These are phyloP conservation scores for Auricularia auricula-judae DNA, from an alignment of 768 basidiomycete genomes.

Conservation along the genomic window DNA sequence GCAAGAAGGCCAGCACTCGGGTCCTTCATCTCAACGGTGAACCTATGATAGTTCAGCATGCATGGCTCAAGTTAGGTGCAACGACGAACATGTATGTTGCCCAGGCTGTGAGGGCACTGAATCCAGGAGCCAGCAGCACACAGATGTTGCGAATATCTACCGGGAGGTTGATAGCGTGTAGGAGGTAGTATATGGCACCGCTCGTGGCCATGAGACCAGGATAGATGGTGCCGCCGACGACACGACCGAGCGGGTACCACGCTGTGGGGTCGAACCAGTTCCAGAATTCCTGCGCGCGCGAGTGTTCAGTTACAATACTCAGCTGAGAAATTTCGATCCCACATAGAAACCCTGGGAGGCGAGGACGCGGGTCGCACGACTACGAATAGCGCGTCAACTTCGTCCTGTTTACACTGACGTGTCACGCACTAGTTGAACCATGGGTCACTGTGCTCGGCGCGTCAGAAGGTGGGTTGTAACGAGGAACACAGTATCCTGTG, in stretches of 20 bases:
- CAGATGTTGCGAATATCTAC: slow-evolving; percentile 97
- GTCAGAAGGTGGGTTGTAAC: slow-evolving; percentile 7
- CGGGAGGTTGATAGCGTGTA: slow-evolving; percentile 82
- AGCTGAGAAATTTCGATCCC: slow-evolving; percentile 14
- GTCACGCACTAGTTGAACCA: slow-evolving; percentile 96
- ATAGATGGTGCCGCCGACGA: slow-evolving; percentile 97
- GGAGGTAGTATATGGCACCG: slow-evolving; percentile 88
- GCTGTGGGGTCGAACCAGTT: slow-evolving; percentile 99
- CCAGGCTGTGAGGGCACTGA: slow-evolving; percentile 94
- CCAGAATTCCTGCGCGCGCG: slow-evolving; percentile 83
- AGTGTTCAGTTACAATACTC: slow-evolving; percentile 1
- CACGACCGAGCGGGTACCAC: slow-evolving; percentile 98
- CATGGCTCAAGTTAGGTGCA: background rate
- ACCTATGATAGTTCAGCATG: slow-evolving; percentile 35
- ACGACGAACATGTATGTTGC: slow-evolving; percentile 79
- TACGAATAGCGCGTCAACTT: slow-evolving; percentile 21
- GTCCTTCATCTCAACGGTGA: slow-evolving; percentile 94
- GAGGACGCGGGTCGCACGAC: slow-evolving; percentile 86
- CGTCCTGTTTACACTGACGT: slow-evolving; percentile 4
- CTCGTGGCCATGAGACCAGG: slow-evolving; percentile 98
- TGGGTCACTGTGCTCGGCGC: slow-evolving; percentile 53
- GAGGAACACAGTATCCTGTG: slow-evolving; percentile 10
- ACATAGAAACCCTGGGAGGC: slow-evolving; percentile 95
- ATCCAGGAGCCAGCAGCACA: slow-evolving; percentile 92
- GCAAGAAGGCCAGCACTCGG: slow-evolving; percentile 93